Base-by-base conservation (phyloP, 2,329 filamentous ascomycete genomes). In the Sporothrix curviconia region DNA sequence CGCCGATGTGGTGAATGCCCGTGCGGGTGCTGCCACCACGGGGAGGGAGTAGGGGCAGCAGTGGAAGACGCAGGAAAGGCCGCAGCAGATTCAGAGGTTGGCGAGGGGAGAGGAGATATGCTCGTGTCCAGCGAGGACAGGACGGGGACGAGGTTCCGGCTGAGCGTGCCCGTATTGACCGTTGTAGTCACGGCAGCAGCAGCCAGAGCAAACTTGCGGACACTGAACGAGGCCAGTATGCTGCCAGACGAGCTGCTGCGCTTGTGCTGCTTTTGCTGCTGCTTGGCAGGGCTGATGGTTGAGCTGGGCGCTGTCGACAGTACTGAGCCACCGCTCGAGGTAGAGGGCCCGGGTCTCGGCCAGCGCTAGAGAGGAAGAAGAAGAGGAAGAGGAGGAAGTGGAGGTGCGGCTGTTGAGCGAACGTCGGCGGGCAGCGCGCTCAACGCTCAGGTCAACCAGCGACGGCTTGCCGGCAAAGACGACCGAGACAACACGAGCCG, bases 391-490 rank as follows among this genome's bases (percentile, higher is more conserved):
- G 12, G 22, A 32, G 6, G 28, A 11, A 43, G 30, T 22, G 7
- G 53, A 37, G 8, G 49, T 49, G 32, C 37, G 28, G 43, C 32
- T 25, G 46, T 42, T 49, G 64, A 72, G 39, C 59, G 59, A 14
- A 61, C n/a, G 71, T 70, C 49, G 59, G 24, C 61, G 58, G 19
- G 51, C 34, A 9, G 61, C 58, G 56, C 58, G 59, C 51, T 59
- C 40, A 8, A 28, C 22, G 12, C 68, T 66, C 12, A 84, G 70
- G 61, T 83, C 72, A 59, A 83, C 74, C 12, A 85, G 74, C 46
- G 75, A 79, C 4, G 83, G 83, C 70, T 82, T 84, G 58, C 81
- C 82, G 3, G 78, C 74, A 60, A 78, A 83, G 57, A 83, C 72
- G 39, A 86, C 80, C 0, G 81, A 82, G 12, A 86, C 80, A 2